Conservation (phyloP, 768 basidiomycete species). For the Suillus subaureus region DNA sequence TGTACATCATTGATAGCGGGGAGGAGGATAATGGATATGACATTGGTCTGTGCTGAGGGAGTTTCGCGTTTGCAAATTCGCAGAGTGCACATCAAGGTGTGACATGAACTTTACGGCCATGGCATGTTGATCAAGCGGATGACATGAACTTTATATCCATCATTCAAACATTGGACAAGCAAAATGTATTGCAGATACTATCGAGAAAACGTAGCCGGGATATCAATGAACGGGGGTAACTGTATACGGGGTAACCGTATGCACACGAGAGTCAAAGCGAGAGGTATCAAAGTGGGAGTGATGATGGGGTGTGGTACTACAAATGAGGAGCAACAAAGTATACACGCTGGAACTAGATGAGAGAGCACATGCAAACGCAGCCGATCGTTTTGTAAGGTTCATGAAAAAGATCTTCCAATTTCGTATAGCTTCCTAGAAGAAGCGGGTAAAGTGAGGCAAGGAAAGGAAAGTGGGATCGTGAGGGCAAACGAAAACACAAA, state of each 20-base stretch:
- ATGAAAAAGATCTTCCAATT: constrained; percentile 38
- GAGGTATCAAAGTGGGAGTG: constrained; percentile 37
- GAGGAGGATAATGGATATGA: constrained; percentile 6
- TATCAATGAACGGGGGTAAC: constrained; percentile 38
- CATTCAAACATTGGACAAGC: constrained; percentile 2
- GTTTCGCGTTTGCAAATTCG: neutral
- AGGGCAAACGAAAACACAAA: constrained; percentile 29
- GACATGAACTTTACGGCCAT: neutral
- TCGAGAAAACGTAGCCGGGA: constrained; percentile 24
- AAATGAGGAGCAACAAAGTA: constrained; percentile 37
- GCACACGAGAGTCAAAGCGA: constrained; percentile 26
- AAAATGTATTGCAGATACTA: constrained; percentile 17
- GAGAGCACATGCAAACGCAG: constrained; percentile 38
- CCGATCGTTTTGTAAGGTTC: constrained; percentile 34
- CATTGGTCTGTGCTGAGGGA: neutral
- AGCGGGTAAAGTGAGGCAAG: constrained; percentile 23
- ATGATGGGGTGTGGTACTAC: constrained; percentile 38
- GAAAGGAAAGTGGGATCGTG: constrained; percentile 37
- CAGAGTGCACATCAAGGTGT: no score
- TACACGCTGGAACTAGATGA: constrained; percentile 38
- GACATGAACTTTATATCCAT: neutral
- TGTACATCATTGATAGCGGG: constrained; percentile 3
- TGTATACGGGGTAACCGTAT: constrained; percentile 42
- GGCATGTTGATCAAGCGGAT: neutral
- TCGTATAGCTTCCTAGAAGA: constrained; percentile 34